A percentile compares a stretch with the other conserved stretches of the same genome.
Evolutionary conservation across 495 filamentous ascomycete species (phyloP).

Genomic region (Penicillium riverlandense): DNA sequence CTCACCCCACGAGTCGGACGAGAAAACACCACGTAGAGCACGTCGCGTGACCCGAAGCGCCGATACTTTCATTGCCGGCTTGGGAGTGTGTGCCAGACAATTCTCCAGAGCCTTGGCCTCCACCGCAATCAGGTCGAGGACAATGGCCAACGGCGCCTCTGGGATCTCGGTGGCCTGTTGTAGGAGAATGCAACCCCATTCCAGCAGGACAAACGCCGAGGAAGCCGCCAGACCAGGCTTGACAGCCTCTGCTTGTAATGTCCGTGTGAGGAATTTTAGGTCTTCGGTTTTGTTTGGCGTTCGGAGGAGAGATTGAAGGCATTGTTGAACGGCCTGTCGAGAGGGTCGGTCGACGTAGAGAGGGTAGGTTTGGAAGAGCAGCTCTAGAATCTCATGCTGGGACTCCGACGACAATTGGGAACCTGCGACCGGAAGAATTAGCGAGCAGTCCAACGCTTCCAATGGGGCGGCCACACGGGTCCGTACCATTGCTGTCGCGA

Average conservation of each 20-base stretch:
- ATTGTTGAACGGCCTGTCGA: conserved; percentile 70
- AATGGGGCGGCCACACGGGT: conserved; percentile 3
- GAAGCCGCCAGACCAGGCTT: conserved; percentile 69
- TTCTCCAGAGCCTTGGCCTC: conserved; percentile 67
- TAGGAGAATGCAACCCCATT: conserved; percentile 77
- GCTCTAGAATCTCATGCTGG: conserved; percentile 45
- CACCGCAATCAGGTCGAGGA: conserved; percentile 52
- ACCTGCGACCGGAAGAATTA: conserved; percentile 13
- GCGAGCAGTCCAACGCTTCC: no score
- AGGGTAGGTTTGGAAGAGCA: conserved; percentile 79
- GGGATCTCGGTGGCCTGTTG: conserved; percentile 47
- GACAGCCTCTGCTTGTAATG: conserved; percentile 52
- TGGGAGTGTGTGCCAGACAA: conserved; percentile 58
- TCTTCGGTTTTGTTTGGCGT: conserved; percentile 39
- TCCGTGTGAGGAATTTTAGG: conserved; percentile 53
- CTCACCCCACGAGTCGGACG: conserved; percentile 45
- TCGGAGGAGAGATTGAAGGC: conserved; percentile 58
- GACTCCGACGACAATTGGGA: conserved; percentile 28
- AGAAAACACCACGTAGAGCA: conserved; percentile 63
- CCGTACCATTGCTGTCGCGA: conserved; percentile 36
- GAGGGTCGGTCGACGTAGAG: conserved; percentile 82
- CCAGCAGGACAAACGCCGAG: conserved; percentile 80
- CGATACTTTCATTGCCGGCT: conserved; percentile 51
- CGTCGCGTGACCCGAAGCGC: conserved; percentile 67
- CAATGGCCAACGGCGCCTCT: conserved; percentile 56